Evolutionary conservation across 192 early-diverging fungal species (phyloP), one percentile per base, ranked within the genome.

Genomic region (Coemansia sp.): DNA sequence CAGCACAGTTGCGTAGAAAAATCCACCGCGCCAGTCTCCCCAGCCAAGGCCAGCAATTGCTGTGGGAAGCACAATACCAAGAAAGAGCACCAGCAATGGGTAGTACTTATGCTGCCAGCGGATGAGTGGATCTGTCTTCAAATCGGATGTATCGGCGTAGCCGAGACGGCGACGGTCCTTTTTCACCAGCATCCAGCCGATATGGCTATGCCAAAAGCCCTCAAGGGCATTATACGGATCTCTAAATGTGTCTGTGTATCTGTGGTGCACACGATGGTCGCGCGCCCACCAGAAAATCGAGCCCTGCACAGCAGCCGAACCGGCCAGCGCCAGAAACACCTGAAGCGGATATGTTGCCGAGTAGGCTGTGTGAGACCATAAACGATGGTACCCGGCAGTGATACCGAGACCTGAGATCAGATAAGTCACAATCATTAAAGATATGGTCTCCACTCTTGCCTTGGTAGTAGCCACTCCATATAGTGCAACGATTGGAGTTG

Each of bases 281-380:
- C 91, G 80, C 16, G 78, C 81, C 91, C 91, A 92, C 91, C 91
- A 92, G 39, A 85, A 81, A 55, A 90, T 84, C 43, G 87, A 88
- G 42, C 91, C 91, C 65, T 92, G 80, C 9, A 91, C 82, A 11
- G 91, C 86, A 36, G 86, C 85, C 13, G 82, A 75, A 39, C 86
- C 84, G 3, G 79, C 74, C 14, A 88, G 53, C 18, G 79, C 67
- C 30, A 89, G 76, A 15, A 84, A 65, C 19, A 84, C 68, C 56
- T 81, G 82, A 53, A 89, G 74, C 7, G 73, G 77, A 18, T 69
- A 73, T 6, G 77, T 75, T 35, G 86, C 89, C 28, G 57, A 79
- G 62, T 91, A 92, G 6, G 88, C 59, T 14, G 86, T 83, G 75
- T 92, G 91, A 26, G 87, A 70, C 87, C 87, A 93, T 21, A 86